phyloP scores from a whole-genome alignment of 1,139 yeast species.

The Pichia sp. region DNA sequence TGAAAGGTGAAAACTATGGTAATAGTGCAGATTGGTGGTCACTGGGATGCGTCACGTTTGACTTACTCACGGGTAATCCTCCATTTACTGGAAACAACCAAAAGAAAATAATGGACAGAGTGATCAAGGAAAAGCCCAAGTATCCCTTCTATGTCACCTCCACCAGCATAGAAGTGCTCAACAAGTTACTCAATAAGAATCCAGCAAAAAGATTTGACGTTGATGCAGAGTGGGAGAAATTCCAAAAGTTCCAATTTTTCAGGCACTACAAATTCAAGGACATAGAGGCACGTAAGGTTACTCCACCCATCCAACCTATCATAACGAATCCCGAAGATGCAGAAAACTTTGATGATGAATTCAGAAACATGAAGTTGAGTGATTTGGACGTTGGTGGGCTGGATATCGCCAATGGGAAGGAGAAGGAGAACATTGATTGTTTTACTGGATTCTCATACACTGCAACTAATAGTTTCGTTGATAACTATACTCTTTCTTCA shows the following conservation, averaged over 20 bases:
- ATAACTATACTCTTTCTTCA: slow-evolving; percentile 18
- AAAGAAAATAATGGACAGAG: slow-evolving; percentile 74
- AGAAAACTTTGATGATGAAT: slow-evolving; percentile 82
- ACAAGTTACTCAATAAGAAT: slow-evolving; percentile 66
- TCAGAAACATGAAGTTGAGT: slow-evolving; percentile 54
- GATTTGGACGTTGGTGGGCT: slow-evolving; percentile 4
- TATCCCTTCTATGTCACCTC: slow-evolving; percentile 75
- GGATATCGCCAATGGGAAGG: background rate
- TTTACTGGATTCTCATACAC: slow-evolving; percentile 36
- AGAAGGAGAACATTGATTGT: slow-evolving; percentile 15
- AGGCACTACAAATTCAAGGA: slow-evolving; percentile 72
- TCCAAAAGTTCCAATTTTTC: slow-evolving; percentile 72
- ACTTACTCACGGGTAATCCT: slow-evolving; percentile 84
- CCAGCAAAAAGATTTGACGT: slow-evolving; percentile 68
- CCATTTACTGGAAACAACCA: slow-evolving; percentile 91
- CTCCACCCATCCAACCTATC: slow-evolving; percentile 82
- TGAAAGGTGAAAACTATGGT: slow-evolving; percentile 80
- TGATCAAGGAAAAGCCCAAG: slow-evolving; percentile 64
- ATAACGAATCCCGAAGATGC: slow-evolving; percentile 82
- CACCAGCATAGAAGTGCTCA: slow-evolving; percentile 79
- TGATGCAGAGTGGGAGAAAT: slow-evolving; percentile 45
- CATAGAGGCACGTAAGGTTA: slow-evolving; percentile 40
- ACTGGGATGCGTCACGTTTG: slow-evolving; percentile 82
- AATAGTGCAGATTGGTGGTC: slow-evolving; percentile 97
- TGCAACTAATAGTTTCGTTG: slow-evolving; percentile 28